These are phyloP conservation scores for Vitis riparia DNA, from an alignment of 164 flowering plant genomes.

Conservation along the genomic window DNA sequence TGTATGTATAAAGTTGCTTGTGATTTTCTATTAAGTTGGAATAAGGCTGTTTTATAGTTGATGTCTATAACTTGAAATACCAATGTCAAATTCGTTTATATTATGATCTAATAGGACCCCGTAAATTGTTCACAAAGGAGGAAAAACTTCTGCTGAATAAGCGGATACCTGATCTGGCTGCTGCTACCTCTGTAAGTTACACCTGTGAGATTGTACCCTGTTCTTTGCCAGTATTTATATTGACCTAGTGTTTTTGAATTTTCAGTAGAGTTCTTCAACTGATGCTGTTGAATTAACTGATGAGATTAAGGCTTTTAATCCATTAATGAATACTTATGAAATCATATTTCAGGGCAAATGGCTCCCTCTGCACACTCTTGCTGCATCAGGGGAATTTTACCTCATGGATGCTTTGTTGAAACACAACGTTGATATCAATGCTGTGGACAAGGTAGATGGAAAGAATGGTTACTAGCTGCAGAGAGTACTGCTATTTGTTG, in stretches of 20 bases:
- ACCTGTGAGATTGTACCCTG: background rate
- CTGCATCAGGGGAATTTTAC: constrained; percentile 86
- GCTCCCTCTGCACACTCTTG: constrained; percentile 88
- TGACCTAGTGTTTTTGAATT: background rate
- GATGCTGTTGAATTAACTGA: background rate
- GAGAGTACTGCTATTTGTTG: background rate
- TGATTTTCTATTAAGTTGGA: no score
- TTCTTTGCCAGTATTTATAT: background rate
- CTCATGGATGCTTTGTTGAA: constrained; percentile 72
- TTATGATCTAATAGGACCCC: constrained; percentile 30
- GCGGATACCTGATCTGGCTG: constrained; percentile 60
- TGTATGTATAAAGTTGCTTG: no score
- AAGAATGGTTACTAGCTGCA: background rate
- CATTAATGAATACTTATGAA: background rate
- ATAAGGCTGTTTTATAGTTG: no score
- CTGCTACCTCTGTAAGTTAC: constrained; percentile 81
- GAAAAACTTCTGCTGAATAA: constrained; percentile 71
- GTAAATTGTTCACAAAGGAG: constrained; percentile 79
- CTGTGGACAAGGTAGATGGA: constrained; percentile 64
- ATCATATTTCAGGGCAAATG: constrained; percentile 65
- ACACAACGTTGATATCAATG: constrained; percentile 77
- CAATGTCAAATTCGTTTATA: background rate
- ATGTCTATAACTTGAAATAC: no score
- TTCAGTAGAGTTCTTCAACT: no score
- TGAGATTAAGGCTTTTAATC: background rate